A percentile compares a stretch with the other conserved stretches of the same genome.
phyloP scores from a whole-genome alignment of 192 early-diverging fungal genomes.

The Linnemannia exigua region DNA sequence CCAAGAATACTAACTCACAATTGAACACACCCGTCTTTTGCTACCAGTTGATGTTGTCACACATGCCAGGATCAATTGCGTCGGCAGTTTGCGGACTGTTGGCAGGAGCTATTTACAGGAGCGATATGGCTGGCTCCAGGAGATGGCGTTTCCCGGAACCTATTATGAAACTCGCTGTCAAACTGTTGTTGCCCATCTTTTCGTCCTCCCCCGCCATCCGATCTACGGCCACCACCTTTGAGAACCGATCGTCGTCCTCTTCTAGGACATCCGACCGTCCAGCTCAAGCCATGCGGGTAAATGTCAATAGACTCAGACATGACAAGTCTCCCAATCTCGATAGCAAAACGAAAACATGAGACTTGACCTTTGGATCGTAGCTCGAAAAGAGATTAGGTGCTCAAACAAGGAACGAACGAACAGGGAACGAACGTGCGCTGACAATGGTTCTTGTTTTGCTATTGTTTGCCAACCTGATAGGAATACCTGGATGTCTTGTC shows the following conservation, averaged over 20 bases:
- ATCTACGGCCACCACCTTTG: constrained; percentile 59
- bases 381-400: neutral
- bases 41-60: constrained; percentile 60
- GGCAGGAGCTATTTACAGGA: constrained; percentile 66
- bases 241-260: constrained; percentile 39
- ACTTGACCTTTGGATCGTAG: neutral
- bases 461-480: neutral
- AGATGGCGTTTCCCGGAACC: constrained; percentile 66
- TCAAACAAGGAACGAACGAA: too few species aligned
- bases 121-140: constrained; percentile 64
- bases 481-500: constrained; percentile 56
- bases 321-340: neutral
- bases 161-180: constrained; percentile 43
- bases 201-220: constrained; percentile 60
- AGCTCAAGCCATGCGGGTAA: constrained; percentile 52
- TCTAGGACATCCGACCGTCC: constrained; percentile 56
- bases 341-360: neutral
- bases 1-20: neutral
- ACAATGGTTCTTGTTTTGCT: too few species aligned
- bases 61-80: constrained; percentile 59
- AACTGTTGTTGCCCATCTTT: constrained; percentile 65
- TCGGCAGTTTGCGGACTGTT: constrained; percentile 64
- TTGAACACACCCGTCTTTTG: neutral
- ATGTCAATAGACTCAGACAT: neutral
- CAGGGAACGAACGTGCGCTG: too few species aligned